These are phyloP conservation scores for Rutidosis leptorrhynchoides DNA, from an alignment of 129 eudicot species.

Conservation along the genomic window DNA sequence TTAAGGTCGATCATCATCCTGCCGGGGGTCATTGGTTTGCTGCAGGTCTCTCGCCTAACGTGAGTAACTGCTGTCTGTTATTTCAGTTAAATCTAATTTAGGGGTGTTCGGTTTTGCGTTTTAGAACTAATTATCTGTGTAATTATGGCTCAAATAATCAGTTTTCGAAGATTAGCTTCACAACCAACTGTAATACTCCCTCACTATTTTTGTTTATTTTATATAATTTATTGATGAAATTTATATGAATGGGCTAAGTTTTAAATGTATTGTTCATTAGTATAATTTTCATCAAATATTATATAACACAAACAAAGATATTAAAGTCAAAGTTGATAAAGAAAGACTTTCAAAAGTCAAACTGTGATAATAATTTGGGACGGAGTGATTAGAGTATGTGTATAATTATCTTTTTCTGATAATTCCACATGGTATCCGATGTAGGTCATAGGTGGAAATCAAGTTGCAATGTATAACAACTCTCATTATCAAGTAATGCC, in stretches of 20 bases:
- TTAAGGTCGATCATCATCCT: slow-evolving; percentile 91
- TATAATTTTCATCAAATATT: too few species aligned
- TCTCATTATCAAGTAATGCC: slow-evolving; percentile 68
- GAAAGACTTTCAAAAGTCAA: too few species aligned
- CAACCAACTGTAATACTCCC: too few species aligned
- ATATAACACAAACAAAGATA: too few species aligned
- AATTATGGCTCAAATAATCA: background rate
- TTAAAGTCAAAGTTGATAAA: too few species aligned
- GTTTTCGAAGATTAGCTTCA: background rate
- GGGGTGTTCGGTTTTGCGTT: background rate
- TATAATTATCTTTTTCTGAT: slow-evolving; percentile 7
- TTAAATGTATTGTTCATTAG: too few species aligned
- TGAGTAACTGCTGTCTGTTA: slow-evolving; percentile 36
- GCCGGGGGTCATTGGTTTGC: slow-evolving; percentile 99
- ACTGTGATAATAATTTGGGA: too few species aligned
- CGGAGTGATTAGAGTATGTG: too few species aligned
- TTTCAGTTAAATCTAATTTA: slow-evolving; percentile 1
- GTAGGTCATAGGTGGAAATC: slow-evolving; percentile 73
- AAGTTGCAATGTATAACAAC: slow-evolving; percentile 53
- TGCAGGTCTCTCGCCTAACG: slow-evolving; percentile 98
- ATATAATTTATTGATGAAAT: too few species aligned
- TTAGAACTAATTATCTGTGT: background rate
- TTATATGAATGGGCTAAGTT: too few species aligned
- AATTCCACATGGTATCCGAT: slow-evolving; percentile 17
- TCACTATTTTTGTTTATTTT: too few species aligned